A percentile compares a stretch with the other conserved stretches of the same genome.
phyloP scores from a whole-genome alignment of 306 rosid genomes.

The Acmispon strigosus region DNA sequence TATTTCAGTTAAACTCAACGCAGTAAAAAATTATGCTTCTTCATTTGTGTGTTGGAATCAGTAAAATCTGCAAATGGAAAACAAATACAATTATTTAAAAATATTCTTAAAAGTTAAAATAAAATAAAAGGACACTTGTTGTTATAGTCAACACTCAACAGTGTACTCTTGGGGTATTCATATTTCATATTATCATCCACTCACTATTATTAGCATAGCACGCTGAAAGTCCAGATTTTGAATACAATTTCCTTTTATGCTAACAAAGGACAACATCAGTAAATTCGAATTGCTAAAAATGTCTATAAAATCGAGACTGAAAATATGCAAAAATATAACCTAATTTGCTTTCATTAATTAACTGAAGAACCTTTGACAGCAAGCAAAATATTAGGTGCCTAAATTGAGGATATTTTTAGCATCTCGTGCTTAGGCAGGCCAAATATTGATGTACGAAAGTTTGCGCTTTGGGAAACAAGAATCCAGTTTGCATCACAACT shows the following conservation, averaged over 20 bases:
- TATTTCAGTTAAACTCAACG: too few relatives aligned
- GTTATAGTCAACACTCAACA: too few relatives aligned
- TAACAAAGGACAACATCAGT: not conserved
- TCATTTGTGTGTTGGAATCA: too few relatives aligned
- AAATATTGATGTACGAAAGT: not conserved
- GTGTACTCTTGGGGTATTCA: not conserved
- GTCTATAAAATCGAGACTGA: not conserved
- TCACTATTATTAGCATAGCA: not conserved
- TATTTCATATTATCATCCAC: not conserved
- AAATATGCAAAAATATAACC: not conserved
- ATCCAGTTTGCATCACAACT: not conserved
- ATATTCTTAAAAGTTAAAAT: too few relatives aligned
- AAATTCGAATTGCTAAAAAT: not conserved
- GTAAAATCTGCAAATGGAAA: too few relatives aligned
- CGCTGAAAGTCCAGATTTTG: not conserved
- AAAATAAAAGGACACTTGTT: too few relatives aligned
- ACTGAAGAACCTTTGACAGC: not conserved
- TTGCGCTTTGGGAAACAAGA: not conserved
- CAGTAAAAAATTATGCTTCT: too few relatives aligned
- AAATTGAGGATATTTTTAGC: constrained; percentile 10
- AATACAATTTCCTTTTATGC: not conserved
- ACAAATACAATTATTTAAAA: too few relatives aligned
- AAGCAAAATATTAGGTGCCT: constrained; percentile 4
- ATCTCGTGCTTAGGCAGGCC: constrained; percentile 10
- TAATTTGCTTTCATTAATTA: not conserved